Evolutionary conservation across 1,139 yeast species (phyloP).

Genomic region (Scheffersomyces lignicola): DNA sequence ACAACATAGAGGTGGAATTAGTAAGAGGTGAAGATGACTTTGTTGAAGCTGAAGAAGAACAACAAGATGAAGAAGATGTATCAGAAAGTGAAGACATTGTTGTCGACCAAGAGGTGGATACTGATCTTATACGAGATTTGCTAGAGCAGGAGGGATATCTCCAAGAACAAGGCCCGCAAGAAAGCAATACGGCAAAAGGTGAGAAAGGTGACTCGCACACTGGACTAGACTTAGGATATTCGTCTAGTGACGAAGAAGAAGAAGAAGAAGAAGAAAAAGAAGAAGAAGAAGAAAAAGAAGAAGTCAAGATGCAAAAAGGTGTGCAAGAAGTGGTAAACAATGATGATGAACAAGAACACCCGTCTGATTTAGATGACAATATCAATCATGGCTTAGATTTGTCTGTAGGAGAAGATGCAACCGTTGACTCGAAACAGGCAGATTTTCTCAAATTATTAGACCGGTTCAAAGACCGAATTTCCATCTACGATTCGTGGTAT

Average conservation of each 20-base stretch:
- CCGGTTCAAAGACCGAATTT: conserved; percentile 21
- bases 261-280: conserved; percentile 11
- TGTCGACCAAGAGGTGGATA: conserved; percentile 10
- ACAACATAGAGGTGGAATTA: conserved; percentile 4
- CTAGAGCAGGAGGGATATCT: conserved; percentile 20
- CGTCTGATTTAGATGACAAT: conserved; percentile 5
- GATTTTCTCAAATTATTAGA: conserved; percentile 28
- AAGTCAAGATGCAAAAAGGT: conserved; percentile 8
- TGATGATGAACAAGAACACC: conserved; percentile 7
- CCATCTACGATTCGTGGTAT: conserved; percentile 40
- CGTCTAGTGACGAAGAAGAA: conserved; percentile 14
- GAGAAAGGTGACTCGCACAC: neutral
- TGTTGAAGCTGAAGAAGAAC: conserved; percentile 8
- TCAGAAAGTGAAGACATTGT: conserved; percentile 11
- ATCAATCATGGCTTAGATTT: conserved; percentile 19
- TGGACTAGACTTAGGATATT: conserved; percentile 12
- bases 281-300: conserved; percentile 8
- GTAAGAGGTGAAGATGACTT: conserved; percentile 7
- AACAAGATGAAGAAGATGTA: conserved; percentile 11
- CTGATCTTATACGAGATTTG: conserved; percentile 17
- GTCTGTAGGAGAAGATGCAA: conserved; percentile 13
- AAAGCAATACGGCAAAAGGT: conserved; percentile 6
- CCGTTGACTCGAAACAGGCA: conserved; percentile 3
- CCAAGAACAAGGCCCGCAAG: conserved; percentile 2
- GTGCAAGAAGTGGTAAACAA: conserved; percentile 8